These are phyloP conservation scores for Metschnikowia lunata DNA, from an alignment of 805 yeast species.

Conservation along the genomic window DNA sequence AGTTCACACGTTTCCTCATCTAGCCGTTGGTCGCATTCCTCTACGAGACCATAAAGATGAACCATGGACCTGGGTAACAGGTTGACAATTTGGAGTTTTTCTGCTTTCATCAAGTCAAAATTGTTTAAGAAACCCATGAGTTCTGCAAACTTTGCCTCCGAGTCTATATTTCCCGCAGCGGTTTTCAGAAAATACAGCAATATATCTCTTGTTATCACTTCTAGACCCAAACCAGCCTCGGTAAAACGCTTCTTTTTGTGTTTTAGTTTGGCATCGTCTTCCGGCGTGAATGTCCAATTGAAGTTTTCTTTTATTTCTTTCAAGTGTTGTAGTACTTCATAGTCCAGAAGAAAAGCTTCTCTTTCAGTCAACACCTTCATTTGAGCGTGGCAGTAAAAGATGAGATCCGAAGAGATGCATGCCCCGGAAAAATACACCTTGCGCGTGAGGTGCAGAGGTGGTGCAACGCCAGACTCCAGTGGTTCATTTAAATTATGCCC, in stretches of 20 bases:
- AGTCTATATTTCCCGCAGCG: slow-evolving; percentile 21
- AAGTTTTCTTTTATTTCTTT: slow-evolving; percentile 43
- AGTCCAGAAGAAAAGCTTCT: slow-evolving; percentile 59
- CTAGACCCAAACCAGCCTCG: slow-evolving; percentile 45
- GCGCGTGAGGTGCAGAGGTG: too few species aligned
- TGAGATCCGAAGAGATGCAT: too few species aligned
- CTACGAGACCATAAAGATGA: slow-evolving; percentile 72
- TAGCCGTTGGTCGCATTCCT: slow-evolving; percentile 88
- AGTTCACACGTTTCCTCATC: slow-evolving; percentile 59
- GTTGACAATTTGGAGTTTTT: slow-evolving; percentile 78
- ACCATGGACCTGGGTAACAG: slow-evolving; percentile 77
- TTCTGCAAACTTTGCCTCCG: slow-evolving; percentile 22
- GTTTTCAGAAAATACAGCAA: slow-evolving; percentile 35
- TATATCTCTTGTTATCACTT: slow-evolving; percentile 46
- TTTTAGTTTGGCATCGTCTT: slow-evolving; percentile 26
- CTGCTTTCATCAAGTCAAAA: slow-evolving; percentile 70
- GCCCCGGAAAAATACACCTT: too few species aligned
- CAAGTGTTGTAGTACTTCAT: slow-evolving; percentile 58
- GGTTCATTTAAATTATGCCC: too few species aligned
- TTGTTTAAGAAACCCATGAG: slow-evolving; percentile 45
- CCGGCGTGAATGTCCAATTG: slow-evolving; percentile 41
- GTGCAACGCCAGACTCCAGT: too few species aligned
- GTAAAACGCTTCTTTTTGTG: slow-evolving; percentile 25
- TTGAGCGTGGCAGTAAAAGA: slow-evolving; percentile 2
- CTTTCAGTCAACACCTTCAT: slow-evolving; percentile 47